Evolutionary conservation across 345 rosid species (phyloP).

Genomic region (Limnanthes douglasii): DNA sequence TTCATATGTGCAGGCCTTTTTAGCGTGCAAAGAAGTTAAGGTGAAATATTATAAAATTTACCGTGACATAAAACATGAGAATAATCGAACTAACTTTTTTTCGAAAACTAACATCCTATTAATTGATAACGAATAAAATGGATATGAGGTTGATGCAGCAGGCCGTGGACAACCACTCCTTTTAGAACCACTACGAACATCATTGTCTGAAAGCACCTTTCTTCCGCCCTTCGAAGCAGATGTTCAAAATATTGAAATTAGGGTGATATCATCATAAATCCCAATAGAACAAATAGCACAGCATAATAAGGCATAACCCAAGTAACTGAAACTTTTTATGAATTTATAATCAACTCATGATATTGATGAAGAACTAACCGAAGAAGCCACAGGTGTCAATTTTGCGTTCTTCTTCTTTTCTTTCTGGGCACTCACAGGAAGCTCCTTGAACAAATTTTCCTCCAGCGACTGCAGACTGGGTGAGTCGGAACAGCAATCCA

Average conservation of each 20-base stretch:
- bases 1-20: slow-evolving; percentile 40
- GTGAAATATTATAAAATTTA: slow-evolving; percentile 13
- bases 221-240: slow-evolving; percentile 35
- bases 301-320: neutral
- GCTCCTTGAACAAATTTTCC: slow-evolving; percentile 28
- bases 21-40: slow-evolving; percentile 54
- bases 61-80: slow-evolving; percentile 1
- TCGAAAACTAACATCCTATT: too few species aligned
- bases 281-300: neutral
- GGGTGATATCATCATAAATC: slow-evolving; percentile 2
- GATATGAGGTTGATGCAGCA: slow-evolving; percentile 65
- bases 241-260: slow-evolving; percentile 2
- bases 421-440: slow-evolving; percentile 20
- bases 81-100: neutral
- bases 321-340: neutral
- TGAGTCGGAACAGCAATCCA: slow-evolving; percentile 17
- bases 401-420: slow-evolving; percentile 21
- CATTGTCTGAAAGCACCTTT: slow-evolving; percentile 31
- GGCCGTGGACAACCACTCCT: slow-evolving; percentile 50
- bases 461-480: slow-evolving; percentile 26
- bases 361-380: slow-evolving; percentile 25
- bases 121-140: slow-evolving; percentile 26
- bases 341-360: neutral
- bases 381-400: slow-evolving; percentile 20
- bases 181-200: slow-evolving; percentile 50